Base-by-base conservation (phyloP, 2,329 filamentous ascomycete genomes). In the Penicillium sp. region DNA sequence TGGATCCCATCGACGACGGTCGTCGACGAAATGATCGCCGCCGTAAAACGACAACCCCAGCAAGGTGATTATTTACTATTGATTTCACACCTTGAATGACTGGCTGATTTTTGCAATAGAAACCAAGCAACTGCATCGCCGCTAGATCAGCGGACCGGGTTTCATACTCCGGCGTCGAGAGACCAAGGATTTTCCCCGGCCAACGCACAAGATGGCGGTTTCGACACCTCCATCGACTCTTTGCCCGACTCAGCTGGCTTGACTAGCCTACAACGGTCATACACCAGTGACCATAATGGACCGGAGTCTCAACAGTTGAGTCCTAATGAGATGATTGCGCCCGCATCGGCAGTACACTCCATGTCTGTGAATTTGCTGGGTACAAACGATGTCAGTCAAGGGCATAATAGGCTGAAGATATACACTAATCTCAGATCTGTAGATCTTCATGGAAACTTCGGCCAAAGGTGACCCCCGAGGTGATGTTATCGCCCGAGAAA, bases 241-340 rank as follows among this genome's bases (percentile, higher is more conserved):
- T 45, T 66, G 34, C 59, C 66, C 5, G 53, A 61, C 47, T 49
- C 63, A 6, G 55, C 62, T 29, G 42, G 53, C 2, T 46, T 62
- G 36, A 52, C 53, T 14, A 51, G 65, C 16, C 51, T 64, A 7
- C 57, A 60, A 31, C 48, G 64, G 10, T 64, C 67, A n/a, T 62
- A 66, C 31, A 58, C 62, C 2, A 55, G 54, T 18, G 63, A 70
- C 45, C 57, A 66, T 31, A 62, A 62, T 57, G 63, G 66, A 4
- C 62, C 64, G 1, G 69, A 72, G 10, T 65, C 66, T 8, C 70
- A 72, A 47, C 69, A 72, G 14, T 56, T 72, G 11, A 72, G 65
- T 24, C 68, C 70, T 1, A 69, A 70, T 49, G 70, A 72, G 47
- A 71, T 72, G 70, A 71, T 72, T 38, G 70, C 70, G 5, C 70